Percentiles rank a stretch among this genome's conserved stretches.
phyloP scores from a whole-genome alignment of 2,329 filamentous ascomycete species.

The Phyllosticta ampelicida region DNA sequence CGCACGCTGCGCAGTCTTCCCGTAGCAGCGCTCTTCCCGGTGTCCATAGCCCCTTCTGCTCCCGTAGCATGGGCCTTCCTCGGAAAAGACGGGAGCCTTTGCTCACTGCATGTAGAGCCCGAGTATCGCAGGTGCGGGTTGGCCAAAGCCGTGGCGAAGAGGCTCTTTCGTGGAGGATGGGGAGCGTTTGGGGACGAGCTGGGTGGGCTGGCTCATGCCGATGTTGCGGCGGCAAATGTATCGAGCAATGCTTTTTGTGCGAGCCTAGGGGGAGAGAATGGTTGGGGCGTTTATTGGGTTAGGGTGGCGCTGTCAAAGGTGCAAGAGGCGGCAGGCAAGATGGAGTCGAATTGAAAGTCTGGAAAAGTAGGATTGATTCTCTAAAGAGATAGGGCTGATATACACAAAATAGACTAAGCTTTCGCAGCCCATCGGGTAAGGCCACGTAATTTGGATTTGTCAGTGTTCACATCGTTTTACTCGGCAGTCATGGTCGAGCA shows the following conservation, averaged over 20 bases:
- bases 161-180: conserved; percentile 41
- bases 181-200: conserved; percentile 12
- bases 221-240: conserved; percentile 51
- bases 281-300: conserved; percentile 51
- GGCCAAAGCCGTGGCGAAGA: conserved; percentile 50
- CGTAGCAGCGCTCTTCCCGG: conserved; percentile 28
- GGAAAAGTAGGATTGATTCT: too few species aligned
- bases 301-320: conserved; percentile 28
- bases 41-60: conserved; percentile 14
- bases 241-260: conserved; percentile 52
- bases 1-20: conserved; percentile 32
- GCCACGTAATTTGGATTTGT: too few species aligned
- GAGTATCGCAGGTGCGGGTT: conserved; percentile 51
- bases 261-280: conserved; percentile 46
- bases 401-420: too few species aligned
- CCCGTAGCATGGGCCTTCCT: conserved; percentile 55
- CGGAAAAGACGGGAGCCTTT: conserved; percentile 52
- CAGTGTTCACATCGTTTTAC: too few species aligned
- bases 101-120: conserved; percentile 49
- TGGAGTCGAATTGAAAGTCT: not conserved
- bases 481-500: not conserved
- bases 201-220: conserved; percentile 30
- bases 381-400: too few species aligned
- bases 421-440: too few species aligned
- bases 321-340: not conserved